Conservation (phyloP, 768 basidiomycete species). For the button mushroom (Agaricus bisporus) region DNA sequence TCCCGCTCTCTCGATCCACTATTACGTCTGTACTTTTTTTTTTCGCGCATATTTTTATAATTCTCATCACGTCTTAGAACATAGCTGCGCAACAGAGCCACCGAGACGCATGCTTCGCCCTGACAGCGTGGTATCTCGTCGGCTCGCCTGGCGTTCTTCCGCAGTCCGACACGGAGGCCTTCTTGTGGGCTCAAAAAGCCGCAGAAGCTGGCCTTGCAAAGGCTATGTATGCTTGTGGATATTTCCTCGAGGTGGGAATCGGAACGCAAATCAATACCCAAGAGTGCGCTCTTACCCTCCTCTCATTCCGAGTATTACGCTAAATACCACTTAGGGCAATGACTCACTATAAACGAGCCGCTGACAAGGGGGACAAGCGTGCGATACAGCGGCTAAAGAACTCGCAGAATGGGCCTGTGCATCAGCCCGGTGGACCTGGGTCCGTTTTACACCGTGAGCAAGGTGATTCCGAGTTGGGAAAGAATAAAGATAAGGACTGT, state of each 20-base stretch:
- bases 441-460: conserved; percentile 57
- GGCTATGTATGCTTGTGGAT: conserved; percentile 97
- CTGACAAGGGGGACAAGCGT: conserved; percentile 91
- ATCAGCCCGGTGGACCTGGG: conserved; percentile 53
- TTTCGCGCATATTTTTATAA: conserved; percentile 10
- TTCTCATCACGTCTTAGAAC: conserved; percentile 45
- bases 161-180: conserved; percentile 98
- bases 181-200: conserved; percentile 94
- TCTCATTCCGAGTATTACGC: conserved; percentile 6
- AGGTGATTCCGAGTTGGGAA: conserved; percentile 20
- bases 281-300: conserved; percentile 45
- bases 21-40: conserved; percentile 66
- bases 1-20: conserved; percentile 94
- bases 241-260: conserved; percentile 95
- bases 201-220: conserved; percentile 89
- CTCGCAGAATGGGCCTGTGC: conserved; percentile 46
- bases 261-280: conserved; percentile 62
- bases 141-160: conserved; percentile 96
- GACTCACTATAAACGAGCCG: conserved; percentile 83
- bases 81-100: conserved; percentile 98
- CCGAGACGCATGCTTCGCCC: conserved; percentile 93
- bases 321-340: conserved; percentile 44
- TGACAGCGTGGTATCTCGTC: conserved; percentile 99
- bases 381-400: conserved; percentile 78
- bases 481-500: conserved; percentile 72